A percentile compares a stretch with the other conserved stretches of the same genome.
phyloP scores from a whole-genome alignment of 495 filamentous ascomycete species.

The Aspergillus homomorphus region DNA sequence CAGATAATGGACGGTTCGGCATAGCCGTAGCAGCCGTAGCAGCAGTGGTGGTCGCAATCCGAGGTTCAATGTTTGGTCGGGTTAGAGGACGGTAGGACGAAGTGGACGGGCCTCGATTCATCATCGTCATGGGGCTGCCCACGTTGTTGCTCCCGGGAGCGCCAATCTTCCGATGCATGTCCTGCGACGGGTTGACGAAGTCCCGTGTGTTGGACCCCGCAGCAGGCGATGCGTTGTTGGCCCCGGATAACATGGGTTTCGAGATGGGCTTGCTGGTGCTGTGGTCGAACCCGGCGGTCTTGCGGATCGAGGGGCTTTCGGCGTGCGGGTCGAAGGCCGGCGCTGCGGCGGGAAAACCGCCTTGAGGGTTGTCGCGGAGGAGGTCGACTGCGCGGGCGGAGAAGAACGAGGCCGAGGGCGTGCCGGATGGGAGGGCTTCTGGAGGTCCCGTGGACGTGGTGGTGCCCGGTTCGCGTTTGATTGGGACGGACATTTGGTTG shows the following conservation, averaged over 20 bases:
- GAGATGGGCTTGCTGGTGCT: conserved; percentile 64
- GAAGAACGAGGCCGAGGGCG: conserved; percentile 63
- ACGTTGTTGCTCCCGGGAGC: conserved; percentile 53
- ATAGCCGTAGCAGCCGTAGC: neutral
- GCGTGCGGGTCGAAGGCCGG: conserved; percentile 76
- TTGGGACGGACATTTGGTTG: conserved; percentile 13
- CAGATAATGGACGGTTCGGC: conserved; percentile 8
- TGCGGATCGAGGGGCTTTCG: conserved; percentile 83
- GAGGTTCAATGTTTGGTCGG: conserved; percentile 36
- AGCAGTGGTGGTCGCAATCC: conserved; percentile 17
- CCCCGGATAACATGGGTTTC: conserved; percentile 35
- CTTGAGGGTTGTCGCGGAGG: conserved; percentile 45
- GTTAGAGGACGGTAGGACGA: conserved; percentile 47
- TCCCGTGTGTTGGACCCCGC: conserved; percentile 34
- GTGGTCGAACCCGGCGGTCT: conserved; percentile 87
- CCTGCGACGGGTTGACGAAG: conserved; percentile 68
- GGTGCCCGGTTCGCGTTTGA: conserved; percentile 29
- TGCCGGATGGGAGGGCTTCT: conserved; percentile 28
- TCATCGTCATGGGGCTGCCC: conserved; percentile 36
- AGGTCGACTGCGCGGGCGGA: conserved; percentile 66
- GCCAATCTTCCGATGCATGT: conserved; percentile 68
- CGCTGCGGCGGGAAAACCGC: conserved; percentile 29
- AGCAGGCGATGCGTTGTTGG: conserved; percentile 22
- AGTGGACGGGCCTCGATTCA: conserved; percentile 30
- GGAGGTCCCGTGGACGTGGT: conserved; percentile 26